These are phyloP conservation scores for Nicotiana knightiana DNA, from an alignment of 257 asterid species.

Conservation along the genomic window DNA sequence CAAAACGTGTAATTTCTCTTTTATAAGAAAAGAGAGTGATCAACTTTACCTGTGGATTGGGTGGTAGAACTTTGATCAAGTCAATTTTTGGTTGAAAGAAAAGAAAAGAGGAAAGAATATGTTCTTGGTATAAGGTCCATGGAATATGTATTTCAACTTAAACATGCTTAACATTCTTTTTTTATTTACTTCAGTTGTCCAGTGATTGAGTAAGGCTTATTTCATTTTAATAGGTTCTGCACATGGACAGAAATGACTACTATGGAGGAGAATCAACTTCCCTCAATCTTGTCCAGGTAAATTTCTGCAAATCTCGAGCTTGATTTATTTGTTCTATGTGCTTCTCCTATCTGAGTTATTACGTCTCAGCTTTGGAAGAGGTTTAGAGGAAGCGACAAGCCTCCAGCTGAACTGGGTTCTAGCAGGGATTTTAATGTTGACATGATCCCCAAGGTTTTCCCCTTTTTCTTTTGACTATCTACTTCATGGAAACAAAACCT, in stretches of 20 bases:
- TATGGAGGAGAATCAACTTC: conserved; percentile 96
- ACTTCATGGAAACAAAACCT: not conserved
- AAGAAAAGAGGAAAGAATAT: not conserved
- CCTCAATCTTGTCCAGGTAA: conserved; percentile 76
- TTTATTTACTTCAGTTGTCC: not conserved
- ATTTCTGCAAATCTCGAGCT: not conserved
- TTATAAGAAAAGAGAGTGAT: not conserved
- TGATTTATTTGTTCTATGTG: not conserved
- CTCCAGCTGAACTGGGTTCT: conserved; percentile 82
- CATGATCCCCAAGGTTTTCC: conserved; percentile 89
- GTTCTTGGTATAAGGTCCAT: not conserved
- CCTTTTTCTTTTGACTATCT: not conserved
- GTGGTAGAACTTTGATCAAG: not conserved
- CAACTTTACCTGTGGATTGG: not conserved
- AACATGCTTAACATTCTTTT: not conserved
- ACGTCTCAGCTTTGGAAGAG: conserved; percentile 70
- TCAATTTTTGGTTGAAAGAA: not conserved
- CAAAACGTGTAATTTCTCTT: too few species aligned
- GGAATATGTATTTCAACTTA: not conserved
- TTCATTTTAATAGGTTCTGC: conserved; percentile 54
- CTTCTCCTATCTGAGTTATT: conserved; percentile 2
- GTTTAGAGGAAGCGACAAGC: conserved; percentile 83
- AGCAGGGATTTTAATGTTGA: conserved; percentile 94
- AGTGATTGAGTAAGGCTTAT: not conserved
- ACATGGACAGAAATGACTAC: conserved; percentile 96